Base-by-base conservation (phyloP, 2,329 filamentous ascomycete species). In the Ceratocystis variospora region DNA sequence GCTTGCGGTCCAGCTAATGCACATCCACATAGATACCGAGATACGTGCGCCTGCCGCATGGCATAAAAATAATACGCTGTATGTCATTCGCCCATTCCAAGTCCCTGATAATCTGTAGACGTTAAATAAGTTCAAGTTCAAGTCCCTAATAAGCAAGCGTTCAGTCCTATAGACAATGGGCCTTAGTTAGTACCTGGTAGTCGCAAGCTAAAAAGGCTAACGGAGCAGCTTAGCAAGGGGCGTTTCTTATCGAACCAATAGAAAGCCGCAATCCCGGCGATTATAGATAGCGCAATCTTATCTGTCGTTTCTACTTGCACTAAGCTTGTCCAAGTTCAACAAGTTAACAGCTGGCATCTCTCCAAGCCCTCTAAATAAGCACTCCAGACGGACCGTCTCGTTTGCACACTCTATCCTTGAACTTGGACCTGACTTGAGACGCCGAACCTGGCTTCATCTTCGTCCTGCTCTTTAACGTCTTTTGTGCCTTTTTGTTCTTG, bases 301-400 rank as follows among this genome's bases (percentile, higher is more conserved):
- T 46, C 63, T 33, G 25, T 46, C 17, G n/a, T 33, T 41, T 33
- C 19, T 22, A 62, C 59, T 62, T 45, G 10, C 15, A 62, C 31
- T 62, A 53, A 31, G 62, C 61, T 48, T 22, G 53, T 50, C 28
- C 28, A 37, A 22, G 33, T 57, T 33, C 33, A 41, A 17, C 28
- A 44, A 61, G 66, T 64, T 64, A 64, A 64, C 66, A 67, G 62
- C 66, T 65, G 66, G 62, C 66, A 65, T 67, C 53, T 67, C 37
- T 41, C 37, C 1, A 41, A 41, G 10, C 10, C 37, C 37, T 12
- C 66, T 33, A 59, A 37, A 59, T 31, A 59, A 59, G 15, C 55
- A 15, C 17, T n/a, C 12, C 5, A 33, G 55, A 37, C 28, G 55
- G 22, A 53, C 48, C 48, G 48, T 53, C n/a, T 53, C 33, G 15